Conservation (phyloP, 805 yeast species). For the Lipomyces anomalus region DNA sequence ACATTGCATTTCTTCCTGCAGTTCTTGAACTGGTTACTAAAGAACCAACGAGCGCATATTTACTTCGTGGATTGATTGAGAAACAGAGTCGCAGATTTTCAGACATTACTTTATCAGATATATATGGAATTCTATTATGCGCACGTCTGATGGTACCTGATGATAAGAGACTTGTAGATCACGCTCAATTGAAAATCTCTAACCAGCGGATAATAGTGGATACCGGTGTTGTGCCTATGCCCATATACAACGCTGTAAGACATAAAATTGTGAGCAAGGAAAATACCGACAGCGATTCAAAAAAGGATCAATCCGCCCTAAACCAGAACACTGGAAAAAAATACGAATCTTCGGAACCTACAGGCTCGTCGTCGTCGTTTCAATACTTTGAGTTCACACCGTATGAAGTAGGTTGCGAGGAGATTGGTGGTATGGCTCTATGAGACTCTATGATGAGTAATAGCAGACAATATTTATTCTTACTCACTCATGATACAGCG, state of each 20-base stretch:
- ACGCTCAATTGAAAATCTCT: constrained; percentile 21
- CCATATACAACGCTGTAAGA: constrained; percentile 27
- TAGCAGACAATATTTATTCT: too few relatives aligned
- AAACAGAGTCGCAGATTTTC: constrained; percentile 13
- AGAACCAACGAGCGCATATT: constrained; percentile 23
- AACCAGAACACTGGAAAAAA: constrained; percentile 2
- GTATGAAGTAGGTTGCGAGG: constrained; percentile 27
- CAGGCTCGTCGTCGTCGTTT: constrained; percentile 13
- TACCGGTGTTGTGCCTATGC: constrained; percentile 25
- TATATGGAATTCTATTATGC: constrained; percentile 24
- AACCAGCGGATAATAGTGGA: constrained; percentile 18
- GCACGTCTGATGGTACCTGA: constrained; percentile 23
- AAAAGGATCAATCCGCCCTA: neutral
- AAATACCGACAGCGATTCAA: constrained; percentile 7
- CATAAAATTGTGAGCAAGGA: constrained; percentile 24
- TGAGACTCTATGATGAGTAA: neutral
- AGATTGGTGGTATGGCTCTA: constrained; percentile 5
- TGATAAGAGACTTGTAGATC: constrained; percentile 13
- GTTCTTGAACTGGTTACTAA: constrained; percentile 19
- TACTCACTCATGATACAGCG: too few relatives aligned
- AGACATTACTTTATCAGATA: constrained; percentile 17
- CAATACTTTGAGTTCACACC: constrained; percentile 29
- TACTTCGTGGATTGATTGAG: constrained; percentile 23
- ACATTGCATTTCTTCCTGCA: constrained; percentile 23
- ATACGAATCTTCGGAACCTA: too few relatives aligned